phyloP scores from a whole-genome alignment of 345 rosid genomes.

The Cardamine resedifolia region DNA sequence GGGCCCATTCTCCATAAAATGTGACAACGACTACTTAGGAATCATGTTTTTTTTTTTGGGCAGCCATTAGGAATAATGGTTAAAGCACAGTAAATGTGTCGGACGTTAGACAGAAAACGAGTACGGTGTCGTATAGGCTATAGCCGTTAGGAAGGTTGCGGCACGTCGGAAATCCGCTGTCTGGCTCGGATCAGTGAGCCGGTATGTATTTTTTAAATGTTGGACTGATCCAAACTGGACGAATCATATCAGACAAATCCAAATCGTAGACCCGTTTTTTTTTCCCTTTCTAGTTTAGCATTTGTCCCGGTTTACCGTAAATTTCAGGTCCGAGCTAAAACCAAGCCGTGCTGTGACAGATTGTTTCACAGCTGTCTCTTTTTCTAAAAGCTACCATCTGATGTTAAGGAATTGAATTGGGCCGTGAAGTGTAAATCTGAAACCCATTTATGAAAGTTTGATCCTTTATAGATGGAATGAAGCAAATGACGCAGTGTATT shows the following conservation, averaged over 20 bases:
- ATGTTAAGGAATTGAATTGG: background rate
- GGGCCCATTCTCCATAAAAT: conserved; percentile 18
- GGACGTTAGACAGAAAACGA: background rate
- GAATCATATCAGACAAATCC: background rate
- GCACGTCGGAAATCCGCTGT: background rate
- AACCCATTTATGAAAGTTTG: conserved; percentile 12
- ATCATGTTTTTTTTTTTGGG: background rate
- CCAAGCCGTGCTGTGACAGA: background rate
- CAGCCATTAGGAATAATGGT: no score
- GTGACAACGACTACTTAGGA: conserved; percentile 22
- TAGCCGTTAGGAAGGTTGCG: background rate
- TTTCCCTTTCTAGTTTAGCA: background rate
- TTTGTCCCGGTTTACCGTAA: background rate
- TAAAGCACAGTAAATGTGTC: conserved; percentile 14
- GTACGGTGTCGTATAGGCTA: background rate
- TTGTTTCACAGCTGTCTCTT: background rate
- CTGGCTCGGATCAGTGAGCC: background rate
- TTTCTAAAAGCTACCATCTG: background rate
- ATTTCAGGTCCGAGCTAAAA: background rate
- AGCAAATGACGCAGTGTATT: background rate
- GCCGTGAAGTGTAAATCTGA: background rate
- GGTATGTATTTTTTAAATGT: background rate
- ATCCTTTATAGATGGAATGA: background rate
- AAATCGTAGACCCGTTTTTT: background rate
- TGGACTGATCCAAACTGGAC: background rate